A percentile compares a stretch with the other conserved stretches of the same genome.
Evolutionary conservation across 495 filamentous ascomycete genomes (phyloP).

Genomic region (Neurospora africana): DNA sequence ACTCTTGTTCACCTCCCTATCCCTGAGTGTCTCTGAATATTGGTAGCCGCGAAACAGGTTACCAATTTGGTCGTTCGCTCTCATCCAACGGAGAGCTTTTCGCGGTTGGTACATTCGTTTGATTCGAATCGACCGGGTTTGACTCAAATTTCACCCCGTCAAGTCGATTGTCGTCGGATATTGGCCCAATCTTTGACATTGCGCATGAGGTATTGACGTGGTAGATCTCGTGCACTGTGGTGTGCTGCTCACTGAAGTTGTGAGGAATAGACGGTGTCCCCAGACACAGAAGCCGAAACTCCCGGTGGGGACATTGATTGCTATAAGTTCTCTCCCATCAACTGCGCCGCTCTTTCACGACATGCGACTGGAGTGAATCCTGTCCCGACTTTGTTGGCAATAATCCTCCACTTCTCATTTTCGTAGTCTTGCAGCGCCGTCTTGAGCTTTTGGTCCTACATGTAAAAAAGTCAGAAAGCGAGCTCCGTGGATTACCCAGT

Average conservation of each 20-base stretch:
- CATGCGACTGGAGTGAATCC: constrained; percentile 79
- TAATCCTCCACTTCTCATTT: constrained; percentile 78
- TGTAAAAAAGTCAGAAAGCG: background rate
- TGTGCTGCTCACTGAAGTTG: constrained; percentile 24
- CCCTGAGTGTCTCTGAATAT: background rate
- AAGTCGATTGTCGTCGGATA: background rate
- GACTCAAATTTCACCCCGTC: background rate
- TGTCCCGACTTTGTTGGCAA: constrained; percentile 75
- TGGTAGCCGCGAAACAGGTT: background rate
- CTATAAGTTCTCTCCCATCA: constrained; percentile 42
- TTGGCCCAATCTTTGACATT: background rate
- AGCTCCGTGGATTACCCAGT: background rate
- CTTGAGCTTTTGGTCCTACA: constrained; percentile 65
- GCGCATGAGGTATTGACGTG: background rate
- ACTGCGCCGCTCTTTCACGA: constrained; percentile 62
- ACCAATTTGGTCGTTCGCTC: background rate
- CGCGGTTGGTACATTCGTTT: background rate
- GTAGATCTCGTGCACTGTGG: constrained; percentile 1
- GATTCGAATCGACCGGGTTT: background rate
- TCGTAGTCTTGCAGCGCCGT: constrained; percentile 80
- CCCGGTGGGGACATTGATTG: constrained; percentile 44
- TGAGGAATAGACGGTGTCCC: constrained; percentile 37
- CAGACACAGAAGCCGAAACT: constrained; percentile 41
- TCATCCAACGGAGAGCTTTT: background rate
- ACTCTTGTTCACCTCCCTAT: background rate